Evolutionary conservation across 768 basidiomycete genomes (phyloP), one percentile per base, ranked within the genome.

Genomic region (Imleria badia): DNA sequence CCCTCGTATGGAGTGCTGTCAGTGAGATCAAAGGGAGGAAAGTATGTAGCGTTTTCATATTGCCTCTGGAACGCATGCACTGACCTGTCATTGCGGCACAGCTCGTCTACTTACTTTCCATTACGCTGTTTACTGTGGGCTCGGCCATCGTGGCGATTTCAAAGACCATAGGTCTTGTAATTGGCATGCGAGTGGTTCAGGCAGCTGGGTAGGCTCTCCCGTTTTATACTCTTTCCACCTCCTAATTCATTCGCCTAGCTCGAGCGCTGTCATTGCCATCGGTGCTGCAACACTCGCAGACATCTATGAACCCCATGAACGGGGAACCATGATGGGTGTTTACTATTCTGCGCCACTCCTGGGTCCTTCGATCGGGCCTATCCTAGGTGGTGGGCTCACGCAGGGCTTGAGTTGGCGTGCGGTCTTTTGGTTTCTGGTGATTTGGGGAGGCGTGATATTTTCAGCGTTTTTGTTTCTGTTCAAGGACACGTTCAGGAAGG

Each of bases 361-460:
- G 4, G 91, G 90, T 0, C 84, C 86, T 2, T 76, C 81, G 1
- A 58, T 89, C 2, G 89, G 88, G 0, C 84, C 87, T 1, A 78
- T 91, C 30, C 62, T 91, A 33, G 90, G 90, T 6, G 89, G 91
- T 1, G 80, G 72, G 0, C 74, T 92, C 5, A 85, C 89, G 0
- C 78, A 85, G 50, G 80, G 75, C 0, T 83, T 86, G 64, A 76
- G 73, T 54, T 96, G 94, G 94, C 81, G 93, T 33, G 84, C 87
- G 1, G 81, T 89, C 1, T 93, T 96, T 71, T 94, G 89, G 82
- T 92, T 94, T 66, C 76, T 94, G 34, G 76, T 81, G 2, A 85
- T 87, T 29, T 78, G 85, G 59, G 81, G 81, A 6, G 84, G 82
- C 0, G 41, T 77, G 14, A 81, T 79, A 51, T 74, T 82, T 52